Conservation (phyloP, 2,329 filamentous ascomycete genomes). For the Neurospora sp. region DNA sequence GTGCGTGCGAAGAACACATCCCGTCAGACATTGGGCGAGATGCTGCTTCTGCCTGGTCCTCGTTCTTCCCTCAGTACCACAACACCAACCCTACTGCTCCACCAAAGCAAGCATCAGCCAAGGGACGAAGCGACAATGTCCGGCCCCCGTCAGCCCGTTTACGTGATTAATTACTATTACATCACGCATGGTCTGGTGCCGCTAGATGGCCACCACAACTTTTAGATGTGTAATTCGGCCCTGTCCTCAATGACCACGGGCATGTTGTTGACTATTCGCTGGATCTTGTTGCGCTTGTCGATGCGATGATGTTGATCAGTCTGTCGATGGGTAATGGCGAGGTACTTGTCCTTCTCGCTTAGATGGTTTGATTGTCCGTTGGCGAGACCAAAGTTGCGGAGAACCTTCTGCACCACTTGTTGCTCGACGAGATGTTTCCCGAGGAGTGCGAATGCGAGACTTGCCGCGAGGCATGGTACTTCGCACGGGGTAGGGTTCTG, state of each 20-base stretch:
- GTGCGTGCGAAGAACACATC: conserved; percentile 19
- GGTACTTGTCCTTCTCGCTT: too few relatives aligned
- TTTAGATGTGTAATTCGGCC: neutral
- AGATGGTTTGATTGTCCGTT: too few relatives aligned
- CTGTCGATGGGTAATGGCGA: too few relatives aligned
- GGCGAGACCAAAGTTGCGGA: too few relatives aligned
- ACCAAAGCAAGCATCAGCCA: neutral
- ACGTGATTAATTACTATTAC: neutral
- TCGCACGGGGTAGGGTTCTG: neutral
- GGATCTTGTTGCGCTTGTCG: too few relatives aligned
- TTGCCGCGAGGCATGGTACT: neutral
- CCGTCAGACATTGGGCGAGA: conserved; percentile 6
- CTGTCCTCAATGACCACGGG: too few relatives aligned
- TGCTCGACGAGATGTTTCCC: neutral
- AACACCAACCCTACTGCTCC: neutral
- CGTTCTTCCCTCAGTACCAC: neutral
- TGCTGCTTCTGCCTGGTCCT: neutral
- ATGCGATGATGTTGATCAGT: too few relatives aligned
- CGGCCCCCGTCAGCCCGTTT: neutral
- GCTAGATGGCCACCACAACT: neutral
- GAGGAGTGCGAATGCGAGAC: neutral
- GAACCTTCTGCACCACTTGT: neutral
- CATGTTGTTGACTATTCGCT: too few relatives aligned
- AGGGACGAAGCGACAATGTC: neutral
- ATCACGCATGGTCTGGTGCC: neutral